Conservation (phyloP, 2,329 filamentous ascomycete species). For the Talaromyces sp. region DNA sequence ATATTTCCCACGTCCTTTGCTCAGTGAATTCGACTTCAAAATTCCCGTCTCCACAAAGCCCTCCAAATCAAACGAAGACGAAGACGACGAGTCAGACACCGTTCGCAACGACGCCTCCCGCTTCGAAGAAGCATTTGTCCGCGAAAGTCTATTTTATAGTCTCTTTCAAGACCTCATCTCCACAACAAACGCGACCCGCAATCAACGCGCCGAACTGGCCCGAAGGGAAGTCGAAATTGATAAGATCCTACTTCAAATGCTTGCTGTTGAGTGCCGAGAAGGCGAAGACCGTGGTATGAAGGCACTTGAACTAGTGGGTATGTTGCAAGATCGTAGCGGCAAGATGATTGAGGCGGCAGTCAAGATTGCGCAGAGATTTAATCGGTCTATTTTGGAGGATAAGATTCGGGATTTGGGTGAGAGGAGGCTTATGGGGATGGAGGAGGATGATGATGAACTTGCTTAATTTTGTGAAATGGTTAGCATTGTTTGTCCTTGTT, state of each 20-base stretch:
- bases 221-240: slow-evolving; percentile 78
- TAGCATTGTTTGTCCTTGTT: neutral
- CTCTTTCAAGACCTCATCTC: slow-evolving; percentile 72
- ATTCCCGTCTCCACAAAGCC: slow-evolving; percentile 65
- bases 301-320: slow-evolving; percentile 78
- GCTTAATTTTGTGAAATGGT: slow-evolving; percentile 20
- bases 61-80: slow-evolving; percentile 32
- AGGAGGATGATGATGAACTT: slow-evolving; percentile 50
- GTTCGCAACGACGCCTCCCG: slow-evolving; percentile 36
- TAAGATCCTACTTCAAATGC: slow-evolving; percentile 80
- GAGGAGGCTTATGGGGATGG: slow-evolving; percentile 56
- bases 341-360: slow-evolving; percentile 87
- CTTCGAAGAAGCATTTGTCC: slow-evolving; percentile 77
- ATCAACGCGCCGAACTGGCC: slow-evolving; percentile 62
- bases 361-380: slow-evolving; percentile 84
- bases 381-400: slow-evolving; percentile 69
- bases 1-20: slow-evolving; percentile 82
- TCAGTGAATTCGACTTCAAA: slow-evolving; percentile 89
- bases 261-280: slow-evolving; percentile 84
- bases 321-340: slow-evolving; percentile 79
- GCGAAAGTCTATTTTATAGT: slow-evolving; percentile 64
- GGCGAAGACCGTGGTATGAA: slow-evolving; percentile 94
- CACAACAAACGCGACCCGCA: slow-evolving; percentile 58
- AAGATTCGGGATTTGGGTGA: slow-evolving; percentile 89
- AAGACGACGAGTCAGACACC: slow-evolving; percentile 38